These are phyloP conservation scores for Rostrohypoxylon terebratum DNA, from an alignment of 495 filamentous ascomycete species.

Conservation along the genomic window DNA sequence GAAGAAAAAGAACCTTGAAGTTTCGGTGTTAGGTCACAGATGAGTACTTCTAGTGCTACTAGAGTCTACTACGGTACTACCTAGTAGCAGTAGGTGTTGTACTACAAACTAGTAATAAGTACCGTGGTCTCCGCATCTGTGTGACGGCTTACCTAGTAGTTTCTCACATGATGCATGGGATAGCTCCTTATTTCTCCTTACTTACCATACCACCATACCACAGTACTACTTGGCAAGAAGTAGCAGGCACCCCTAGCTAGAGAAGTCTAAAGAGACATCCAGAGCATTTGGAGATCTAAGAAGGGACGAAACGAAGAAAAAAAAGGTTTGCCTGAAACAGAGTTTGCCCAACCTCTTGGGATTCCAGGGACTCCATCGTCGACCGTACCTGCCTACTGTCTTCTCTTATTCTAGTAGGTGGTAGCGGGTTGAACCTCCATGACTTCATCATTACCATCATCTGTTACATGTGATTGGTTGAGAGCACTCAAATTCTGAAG, in stretches of 20 bases:
- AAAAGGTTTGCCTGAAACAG: conserved; percentile 24
- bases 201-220: too few species aligned
- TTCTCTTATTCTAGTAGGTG: conserved; percentile 13
- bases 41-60: too few species aligned
- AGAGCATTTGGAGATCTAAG: not conserved
- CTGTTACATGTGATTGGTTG: conserved; percentile 33
- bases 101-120: conserved; percentile 15
- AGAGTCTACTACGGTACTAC: too few species aligned
- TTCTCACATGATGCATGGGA: conserved; percentile 26
- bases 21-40: not conserved
- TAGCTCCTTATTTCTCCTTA: conserved; percentile 1
- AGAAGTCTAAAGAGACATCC: not conserved
- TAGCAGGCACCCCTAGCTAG: conserved; percentile 11
- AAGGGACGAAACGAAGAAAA: not conserved
- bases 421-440: conserved; percentile 28
- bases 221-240: not conserved
- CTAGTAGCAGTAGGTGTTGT: not conserved
- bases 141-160: conserved; percentile 21
- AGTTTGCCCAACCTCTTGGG: conserved; percentile 16
- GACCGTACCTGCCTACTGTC: conserved; percentile 18
- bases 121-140: conserved; percentile 27
- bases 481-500: conserved; percentile 7
- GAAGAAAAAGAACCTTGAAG: conserved; percentile 4
- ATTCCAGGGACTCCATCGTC: conserved; percentile 12
- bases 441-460: conserved; percentile 31